A percentile compares a stretch with the other conserved stretches of the same genome.
Evolutionary conservation across 495 filamentous ascomycete genomes (phyloP).

Genomic region (Baudoinia panamericana): DNA sequence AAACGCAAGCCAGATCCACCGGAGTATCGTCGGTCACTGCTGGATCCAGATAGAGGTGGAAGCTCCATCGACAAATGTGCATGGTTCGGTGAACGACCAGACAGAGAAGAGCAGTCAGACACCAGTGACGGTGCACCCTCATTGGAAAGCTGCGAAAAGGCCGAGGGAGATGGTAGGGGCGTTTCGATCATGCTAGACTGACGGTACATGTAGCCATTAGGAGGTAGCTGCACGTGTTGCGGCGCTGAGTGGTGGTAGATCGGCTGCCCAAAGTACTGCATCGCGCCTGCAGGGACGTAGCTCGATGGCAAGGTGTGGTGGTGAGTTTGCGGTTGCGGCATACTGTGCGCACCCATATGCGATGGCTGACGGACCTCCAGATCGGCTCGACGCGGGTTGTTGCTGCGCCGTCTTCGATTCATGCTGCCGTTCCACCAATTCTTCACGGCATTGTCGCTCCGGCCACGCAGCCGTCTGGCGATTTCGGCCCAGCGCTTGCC

Average conservation of each 20-base stretch:
- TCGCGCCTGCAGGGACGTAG: too few species aligned
- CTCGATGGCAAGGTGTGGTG: slow-evolving; percentile 18
- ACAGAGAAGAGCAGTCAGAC: slow-evolving; percentile 55
- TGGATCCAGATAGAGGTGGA: slow-evolving; percentile 24
- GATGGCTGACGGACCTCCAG: slow-evolving; percentile 19
- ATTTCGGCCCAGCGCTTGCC: slow-evolving; percentile 96
- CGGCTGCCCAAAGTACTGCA: slow-evolving; percentile 8
- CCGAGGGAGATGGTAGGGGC: slow-evolving; percentile 55
- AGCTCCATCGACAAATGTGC: slow-evolving; percentile 25
- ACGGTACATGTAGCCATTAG: slow-evolving; percentile 24
- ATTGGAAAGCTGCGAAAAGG: slow-evolving; percentile 45
- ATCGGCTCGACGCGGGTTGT: slow-evolving; percentile 32
- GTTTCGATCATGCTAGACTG: slow-evolving; percentile 39
- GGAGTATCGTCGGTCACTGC: slow-evolving; percentile 22
- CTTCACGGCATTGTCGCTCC: slow-evolving; percentile 96
- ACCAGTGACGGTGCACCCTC: slow-evolving; percentile 58
- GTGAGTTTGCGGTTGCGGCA: slow-evolving; percentile 11
- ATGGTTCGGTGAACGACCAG: slow-evolving; percentile 28
- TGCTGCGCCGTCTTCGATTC: slow-evolving; percentile 54
- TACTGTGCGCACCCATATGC: slow-evolving; percentile 17
- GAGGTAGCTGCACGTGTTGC: slow-evolving; percentile 7
- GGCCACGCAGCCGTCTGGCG: slow-evolving; percentile 66
- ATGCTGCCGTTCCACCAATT: slow-evolving; percentile 98
- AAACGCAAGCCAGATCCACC: slow-evolving; percentile 18
- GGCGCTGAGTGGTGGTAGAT: slow-evolving; percentile 4